These are phyloP conservation scores for Tausonia pullulans DNA, from an alignment of 1,284 basidiomycete species.

Conservation along the genomic window DNA sequence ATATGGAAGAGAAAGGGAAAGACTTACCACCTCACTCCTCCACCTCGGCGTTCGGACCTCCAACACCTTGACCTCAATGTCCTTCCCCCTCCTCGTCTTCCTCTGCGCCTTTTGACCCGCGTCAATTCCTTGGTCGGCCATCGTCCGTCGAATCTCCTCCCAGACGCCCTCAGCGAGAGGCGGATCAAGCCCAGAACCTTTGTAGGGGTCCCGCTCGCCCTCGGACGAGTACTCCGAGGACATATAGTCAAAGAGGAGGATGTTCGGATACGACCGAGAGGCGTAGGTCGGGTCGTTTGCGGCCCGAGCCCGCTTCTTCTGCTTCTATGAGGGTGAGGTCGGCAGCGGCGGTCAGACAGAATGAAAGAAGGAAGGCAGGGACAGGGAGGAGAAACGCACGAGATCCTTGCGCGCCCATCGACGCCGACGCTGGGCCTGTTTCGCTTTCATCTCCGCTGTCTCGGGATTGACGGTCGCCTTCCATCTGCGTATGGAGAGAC, in stretches of 20 bases:
- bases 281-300: slow-evolving; percentile 18
- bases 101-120: neutral
- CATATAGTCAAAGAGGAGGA: slow-evolving; percentile 34
- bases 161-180: slow-evolving; percentile 7
- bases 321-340: slow-evolving; percentile 26
- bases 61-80: slow-evolving; percentile 53
- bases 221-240: slow-evolving; percentile 34
- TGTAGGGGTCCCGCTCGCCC: slow-evolving; percentile 23
- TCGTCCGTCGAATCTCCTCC: slow-evolving; percentile 5
- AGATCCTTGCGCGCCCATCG: slow-evolving; percentile 36
- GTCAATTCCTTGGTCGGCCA: slow-evolving; percentile 1
- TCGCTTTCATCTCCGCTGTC: slow-evolving; percentile 23
- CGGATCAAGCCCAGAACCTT: slow-evolving; percentile 12
- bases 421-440: slow-evolving; percentile 29
- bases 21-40: slow-evolving; percentile 27
- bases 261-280: slow-evolving; percentile 23
- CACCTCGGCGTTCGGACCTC: slow-evolving; percentile 49
- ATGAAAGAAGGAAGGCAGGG: neutral
- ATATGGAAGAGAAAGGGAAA: neutral
- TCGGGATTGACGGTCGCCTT: slow-evolving; percentile 24
- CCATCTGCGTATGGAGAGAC: slow-evolving; percentile 13
- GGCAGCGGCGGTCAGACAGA: neutral
- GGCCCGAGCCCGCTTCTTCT: slow-evolving; percentile 29
- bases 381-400: slow-evolving; percentile 20
- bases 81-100: slow-evolving; percentile 63